Conservation (phyloP, 2,329 filamentous ascomycete species). For the Cordyceps pruinosa region DNA sequence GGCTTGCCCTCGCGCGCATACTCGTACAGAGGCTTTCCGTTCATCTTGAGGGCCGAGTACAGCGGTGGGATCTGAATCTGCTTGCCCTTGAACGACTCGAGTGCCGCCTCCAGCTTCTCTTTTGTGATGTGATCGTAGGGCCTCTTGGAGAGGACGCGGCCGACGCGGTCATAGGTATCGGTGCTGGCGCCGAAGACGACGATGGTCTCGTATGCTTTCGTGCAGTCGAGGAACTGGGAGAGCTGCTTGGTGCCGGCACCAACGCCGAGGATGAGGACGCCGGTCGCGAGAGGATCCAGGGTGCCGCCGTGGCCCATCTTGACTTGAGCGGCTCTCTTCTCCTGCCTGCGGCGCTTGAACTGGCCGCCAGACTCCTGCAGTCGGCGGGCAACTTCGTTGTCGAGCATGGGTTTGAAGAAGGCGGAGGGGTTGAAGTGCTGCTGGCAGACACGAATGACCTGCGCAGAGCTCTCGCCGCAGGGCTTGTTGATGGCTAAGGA, state of each 20-base stretch:
- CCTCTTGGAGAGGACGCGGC: slow-evolving; percentile 71
- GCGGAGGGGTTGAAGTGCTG: slow-evolving; percentile 72
- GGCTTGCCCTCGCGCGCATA: slow-evolving; percentile 87
- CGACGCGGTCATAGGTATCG: slow-evolving; percentile 83
- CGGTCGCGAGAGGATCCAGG: slow-evolving; percentile 87
- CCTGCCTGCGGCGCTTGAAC: slow-evolving; percentile 49
- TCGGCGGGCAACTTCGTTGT: slow-evolving; percentile 51
- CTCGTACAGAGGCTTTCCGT: slow-evolving; percentile 92
- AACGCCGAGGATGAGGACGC: slow-evolving; percentile 82
- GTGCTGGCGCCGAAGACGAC: slow-evolving; percentile 88
- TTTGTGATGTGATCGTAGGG: slow-evolving; percentile 76
- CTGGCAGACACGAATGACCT: slow-evolving; percentile 85
- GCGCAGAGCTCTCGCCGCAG: slow-evolving; percentile 75
- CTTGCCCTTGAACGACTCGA: slow-evolving; percentile 70
- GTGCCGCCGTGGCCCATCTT: slow-evolving; percentile 97
- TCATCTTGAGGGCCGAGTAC: slow-evolving; percentile 86
- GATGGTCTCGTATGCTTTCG: slow-evolving; percentile 86
- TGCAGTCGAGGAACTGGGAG: slow-evolving; percentile 73
- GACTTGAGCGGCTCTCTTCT: slow-evolving; percentile 59
- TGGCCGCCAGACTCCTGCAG: slow-evolving; percentile 51
- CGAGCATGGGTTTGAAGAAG: slow-evolving; percentile 72
- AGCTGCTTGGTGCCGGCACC: slow-evolving; percentile 83
- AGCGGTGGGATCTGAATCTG: slow-evolving; percentile 87
- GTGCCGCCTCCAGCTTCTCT: slow-evolving; percentile 67
- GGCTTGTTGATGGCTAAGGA: slow-evolving; percentile 84